Base-by-base conservation (phyloP, 2,329 filamentous ascomycete genomes). In the Fusarium incarnatum region DNA sequence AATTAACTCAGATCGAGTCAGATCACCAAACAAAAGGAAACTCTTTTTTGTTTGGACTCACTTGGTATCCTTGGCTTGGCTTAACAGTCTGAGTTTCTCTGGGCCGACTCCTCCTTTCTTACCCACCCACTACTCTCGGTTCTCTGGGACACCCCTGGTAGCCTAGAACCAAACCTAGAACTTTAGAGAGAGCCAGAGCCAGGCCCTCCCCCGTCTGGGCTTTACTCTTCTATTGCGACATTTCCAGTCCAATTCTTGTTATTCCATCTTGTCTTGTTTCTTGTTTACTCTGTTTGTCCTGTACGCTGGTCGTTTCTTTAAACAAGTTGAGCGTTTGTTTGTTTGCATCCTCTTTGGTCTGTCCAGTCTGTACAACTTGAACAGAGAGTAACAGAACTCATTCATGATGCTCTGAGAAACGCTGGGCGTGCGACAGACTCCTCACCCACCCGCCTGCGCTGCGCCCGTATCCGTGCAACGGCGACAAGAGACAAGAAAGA, bases 331-430 rank as follows among this genome's bases (percentile, higher is more conserved):
- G 69, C 56, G 46, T 53, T 48, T 60, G 30, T 48, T 25, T 46
- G 44, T 28, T 56, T 60, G 56, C 25, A 27, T 63, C 16, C 37
- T 60, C 34, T 44, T 46, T 58, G 63, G 41, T 60, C 25, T 41
- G 57, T 20, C 25, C 25, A 28, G 47, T 48, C 59, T 64, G 70
- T 75, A 56, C 68, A 70, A 71, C 68, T 52, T 50, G 67, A 64
- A 64, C 32, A n/a, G 34, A 37, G 34, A 37, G 55, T 56, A 57
- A 56, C 55, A 56, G 62, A 64, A 70, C 59, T 54, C 63, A 63
- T 68, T 58, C 72, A 72, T 75, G 74, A 72, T 74, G 71, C 68
- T 76, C 60, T 76, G 67, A 76, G 71, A 75, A 62, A 69, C 65
- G 73, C 70, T 70, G 73, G 68, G 72, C 70, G 72, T 73, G 73